phyloP scores from a whole-genome alignment of 2,329 filamentous ascomycete species.

The Chaetomiaceae sp. region DNA sequence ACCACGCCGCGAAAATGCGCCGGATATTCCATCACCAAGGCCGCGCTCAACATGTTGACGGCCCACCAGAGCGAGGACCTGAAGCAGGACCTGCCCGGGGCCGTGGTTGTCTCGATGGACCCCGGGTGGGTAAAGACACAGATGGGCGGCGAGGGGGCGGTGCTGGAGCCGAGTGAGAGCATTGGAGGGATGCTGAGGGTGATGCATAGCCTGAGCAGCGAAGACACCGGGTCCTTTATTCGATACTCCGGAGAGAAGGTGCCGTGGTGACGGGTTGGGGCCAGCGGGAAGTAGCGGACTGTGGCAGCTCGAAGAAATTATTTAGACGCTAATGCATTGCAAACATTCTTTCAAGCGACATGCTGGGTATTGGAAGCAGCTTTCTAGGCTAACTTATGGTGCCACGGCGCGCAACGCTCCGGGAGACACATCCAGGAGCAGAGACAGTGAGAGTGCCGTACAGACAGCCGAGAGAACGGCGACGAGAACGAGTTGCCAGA shows the following conservation, averaged over 20 bases:
- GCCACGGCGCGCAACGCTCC: background rate
- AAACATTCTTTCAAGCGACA: too few species aligned
- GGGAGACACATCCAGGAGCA: background rate
- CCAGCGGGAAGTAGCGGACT: too few species aligned
- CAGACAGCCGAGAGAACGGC: conserved; percentile 13
- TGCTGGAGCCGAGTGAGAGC: conserved; percentile 28
- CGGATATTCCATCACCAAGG: conserved; percentile 34
- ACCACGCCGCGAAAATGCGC: conserved; percentile 29
- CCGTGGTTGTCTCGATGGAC: conserved; percentile 30
- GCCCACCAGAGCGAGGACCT: conserved; percentile 28
- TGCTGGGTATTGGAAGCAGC: too few species aligned
- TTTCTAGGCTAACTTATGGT: background rate
- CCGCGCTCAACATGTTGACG: conserved; percentile 33
- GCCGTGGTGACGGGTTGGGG: conserved; percentile 28
- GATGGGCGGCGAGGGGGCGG: conserved; percentile 30
- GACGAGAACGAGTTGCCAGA: conserved; percentile 19
- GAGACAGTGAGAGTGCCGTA: background rate
- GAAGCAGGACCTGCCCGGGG: conserved; percentile 23
- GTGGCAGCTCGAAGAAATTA: too few species aligned
- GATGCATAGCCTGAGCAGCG: conserved; percentile 62
- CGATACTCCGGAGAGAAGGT: conserved; percentile 20
- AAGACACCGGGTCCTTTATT: conserved; percentile 30
- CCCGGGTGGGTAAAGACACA: conserved; percentile 35
- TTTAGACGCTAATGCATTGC: too few species aligned
- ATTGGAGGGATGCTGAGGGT: conserved; percentile 62